Evolutionary conservation across 805 yeast genomes (phyloP).

Genomic region (Wickerhamia fluorescens): DNA sequence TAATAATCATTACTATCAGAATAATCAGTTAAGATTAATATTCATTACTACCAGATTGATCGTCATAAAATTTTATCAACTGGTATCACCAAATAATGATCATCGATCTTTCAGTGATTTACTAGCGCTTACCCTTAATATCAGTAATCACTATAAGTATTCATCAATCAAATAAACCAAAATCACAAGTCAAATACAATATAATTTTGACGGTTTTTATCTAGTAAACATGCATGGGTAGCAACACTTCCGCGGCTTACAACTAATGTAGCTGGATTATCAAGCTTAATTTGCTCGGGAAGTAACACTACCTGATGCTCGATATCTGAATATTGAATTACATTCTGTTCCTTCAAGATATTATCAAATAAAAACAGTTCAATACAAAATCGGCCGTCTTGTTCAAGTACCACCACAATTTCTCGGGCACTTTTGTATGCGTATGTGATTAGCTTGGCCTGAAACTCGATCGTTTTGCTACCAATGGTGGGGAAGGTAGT

Average conservation of each 20-base stretch:
- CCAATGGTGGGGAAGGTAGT: no score
- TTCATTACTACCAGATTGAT: no score
- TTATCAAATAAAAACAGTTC: conserved; percentile 1
- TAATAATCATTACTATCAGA: no score
- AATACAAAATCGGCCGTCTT: conserved; percentile 1
- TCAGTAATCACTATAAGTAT: no score
- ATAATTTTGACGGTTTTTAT: conserved; percentile 32
- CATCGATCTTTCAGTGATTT: no score
- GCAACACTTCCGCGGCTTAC: conserved; percentile 16
- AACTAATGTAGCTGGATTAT: conserved; percentile 24
- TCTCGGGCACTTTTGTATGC: conserved; percentile 6
- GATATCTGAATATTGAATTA: conserved; percentile 1
- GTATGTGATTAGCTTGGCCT: conserved; percentile 3
- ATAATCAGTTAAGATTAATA: no score
- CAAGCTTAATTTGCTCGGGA: conserved; percentile 5
- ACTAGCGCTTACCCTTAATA: no score
- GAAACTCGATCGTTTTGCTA: neutral
- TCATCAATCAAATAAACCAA: no score
- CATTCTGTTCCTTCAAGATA: neutral
- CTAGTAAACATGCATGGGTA: conserved; percentile 34
- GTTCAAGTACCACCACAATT: conserved; percentile 4
- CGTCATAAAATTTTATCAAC: no score
- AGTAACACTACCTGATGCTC: conserved; percentile 1
- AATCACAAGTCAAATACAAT: conserved; percentile 21
- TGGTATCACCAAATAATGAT: no score